Evolutionary conservation across 2,329 filamentous ascomycete genomes (phyloP), one percentile per base, ranked within the genome.

Genomic region (Ciborinia camelliae): DNA sequence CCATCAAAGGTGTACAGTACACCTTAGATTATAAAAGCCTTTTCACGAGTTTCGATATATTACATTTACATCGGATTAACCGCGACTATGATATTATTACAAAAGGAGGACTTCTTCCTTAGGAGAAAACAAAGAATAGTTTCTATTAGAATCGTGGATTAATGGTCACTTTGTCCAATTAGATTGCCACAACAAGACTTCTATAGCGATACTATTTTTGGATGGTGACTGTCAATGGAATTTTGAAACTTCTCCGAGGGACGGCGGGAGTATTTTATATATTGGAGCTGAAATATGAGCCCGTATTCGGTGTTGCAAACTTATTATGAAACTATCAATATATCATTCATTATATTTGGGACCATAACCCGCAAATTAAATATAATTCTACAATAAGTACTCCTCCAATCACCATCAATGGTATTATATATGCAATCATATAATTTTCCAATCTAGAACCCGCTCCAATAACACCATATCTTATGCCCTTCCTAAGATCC

Each of bases 381-480:
- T 62, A 48, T 62, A 62, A 54, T 45, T 62, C 37, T 62, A 55
- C 59, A 35, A 28, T n/a, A 47, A 20, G 14, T 35, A 20, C 32
- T 20, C n/a, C 41, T 47, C 55, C 55, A 4, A 18, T 23, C 10
- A 23, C 30, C 43, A 26, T 32, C 30, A 43, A 30, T 45, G 28
- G 14, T 58, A 26, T 47, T 23, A 58, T 35, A 58, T 35, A 35
- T 58, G 28, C 28, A 47, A 47, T 32, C 41, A 58, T 32, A 58
- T 45, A 45, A 26, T 35, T 20, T 20, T 35, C 55, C 55, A 47
- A 47, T 58, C 55, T 59, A 59, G 47, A 35, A 47, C n/a, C 41
- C 30, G 41, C 37, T 47, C 41, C 55, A 14, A 35, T 35, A 59
- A 35, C 26, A n/a, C 30, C 32, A 35, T 61, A 39, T 23, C n/a